Evolutionary conservation across 257 asterid genomes (phyloP).

Genomic region (Thymus quinquecostatus): DNA sequence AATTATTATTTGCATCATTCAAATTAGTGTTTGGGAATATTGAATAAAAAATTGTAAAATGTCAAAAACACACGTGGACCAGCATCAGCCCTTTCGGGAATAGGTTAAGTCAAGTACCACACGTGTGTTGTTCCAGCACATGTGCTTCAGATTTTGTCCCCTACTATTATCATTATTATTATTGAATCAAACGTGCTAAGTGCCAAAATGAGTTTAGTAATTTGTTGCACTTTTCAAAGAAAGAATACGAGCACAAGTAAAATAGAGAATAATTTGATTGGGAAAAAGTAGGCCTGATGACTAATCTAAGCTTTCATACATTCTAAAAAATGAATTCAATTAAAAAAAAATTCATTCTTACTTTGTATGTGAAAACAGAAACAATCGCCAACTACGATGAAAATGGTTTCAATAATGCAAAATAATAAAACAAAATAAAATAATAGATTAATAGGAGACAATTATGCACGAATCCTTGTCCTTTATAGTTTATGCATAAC

Average conservation of each 20-base stretch:
- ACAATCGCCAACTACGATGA: background rate
- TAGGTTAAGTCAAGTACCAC: conserved; percentile 51
- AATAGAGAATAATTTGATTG: background rate
- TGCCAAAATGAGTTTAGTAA: background rate
- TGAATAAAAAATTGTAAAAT: conserved; percentile 23
- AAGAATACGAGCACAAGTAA: background rate
- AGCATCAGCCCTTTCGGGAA: conserved; percentile 34
- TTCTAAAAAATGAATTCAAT: background rate
- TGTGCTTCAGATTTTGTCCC: conserved; percentile 51
- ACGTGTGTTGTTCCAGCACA: conserved; percentile 63
- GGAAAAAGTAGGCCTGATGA: background rate
- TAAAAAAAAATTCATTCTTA: too few species aligned
- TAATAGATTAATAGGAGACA: too few species aligned
- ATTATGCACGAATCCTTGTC: conserved; percentile 39
- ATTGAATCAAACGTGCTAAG: background rate
- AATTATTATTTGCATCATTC: background rate
- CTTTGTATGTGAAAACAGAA: background rate
- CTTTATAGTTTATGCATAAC: conserved; percentile 19
- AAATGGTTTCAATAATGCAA: background rate
- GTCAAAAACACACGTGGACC: conserved; percentile 43
- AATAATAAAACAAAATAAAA: too few species aligned
- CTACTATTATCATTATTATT: background rate
- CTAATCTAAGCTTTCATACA: background rate
- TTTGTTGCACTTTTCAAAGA: background rate
- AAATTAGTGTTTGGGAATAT: conserved; percentile 20